Evolutionary conservation across 2,329 filamentous ascomycete genomes (phyloP).

Genomic region (Intubia oerlemansii): DNA sequence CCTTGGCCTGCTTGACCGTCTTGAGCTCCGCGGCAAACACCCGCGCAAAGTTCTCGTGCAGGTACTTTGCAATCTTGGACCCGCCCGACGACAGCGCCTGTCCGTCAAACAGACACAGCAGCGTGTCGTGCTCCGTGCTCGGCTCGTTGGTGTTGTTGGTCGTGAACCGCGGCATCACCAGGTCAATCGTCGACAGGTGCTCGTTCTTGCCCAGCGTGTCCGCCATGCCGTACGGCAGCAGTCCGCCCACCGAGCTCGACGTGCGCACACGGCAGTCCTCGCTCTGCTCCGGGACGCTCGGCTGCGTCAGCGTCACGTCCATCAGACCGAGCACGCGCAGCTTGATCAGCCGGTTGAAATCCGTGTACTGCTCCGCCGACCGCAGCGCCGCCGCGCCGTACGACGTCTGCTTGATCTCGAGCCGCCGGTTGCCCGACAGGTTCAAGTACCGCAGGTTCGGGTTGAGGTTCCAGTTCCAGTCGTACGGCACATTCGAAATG

Average conservation of each 20-base stretch:
- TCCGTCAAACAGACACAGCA: constrained; percentile 91
- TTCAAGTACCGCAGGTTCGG: constrained; percentile 88
- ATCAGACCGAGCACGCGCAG: constrained; percentile 81
- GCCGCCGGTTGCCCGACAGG: constrained; percentile 82
- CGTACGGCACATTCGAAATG: constrained; percentile 95
- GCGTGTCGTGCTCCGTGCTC: constrained; percentile 77
- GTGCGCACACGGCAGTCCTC: constrained; percentile 90
- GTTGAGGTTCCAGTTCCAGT: constrained; percentile 99
- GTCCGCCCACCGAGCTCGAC: constrained; percentile 82
- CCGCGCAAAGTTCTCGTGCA: constrained; percentile 86
- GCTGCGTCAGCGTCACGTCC: constrained; percentile 90
- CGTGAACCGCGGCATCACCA: constrained; percentile 85
- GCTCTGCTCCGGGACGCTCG: constrained; percentile 83
- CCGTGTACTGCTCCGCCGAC: constrained; percentile 45
- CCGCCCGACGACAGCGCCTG: constrained; percentile 75
- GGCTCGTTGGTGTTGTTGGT: constrained; percentile 21
- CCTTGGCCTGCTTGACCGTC: constrained; percentile 42
- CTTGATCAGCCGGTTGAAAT: constrained; percentile 70
- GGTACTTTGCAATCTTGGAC: constrained; percentile 86
- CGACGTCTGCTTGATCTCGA: constrained; percentile 64
- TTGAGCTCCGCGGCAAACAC: constrained; percentile 71
- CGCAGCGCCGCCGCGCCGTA: constrained; percentile 32
- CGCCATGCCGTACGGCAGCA: constrained; percentile 90
- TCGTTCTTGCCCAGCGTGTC: constrained; percentile 86
- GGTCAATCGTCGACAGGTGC: constrained; percentile 84